Evolutionary conservation across 2,329 filamentous ascomycete species (phyloP), one percentile per base, ranked within the genome.

Genomic region (Leptographium radiaticola): DNA sequence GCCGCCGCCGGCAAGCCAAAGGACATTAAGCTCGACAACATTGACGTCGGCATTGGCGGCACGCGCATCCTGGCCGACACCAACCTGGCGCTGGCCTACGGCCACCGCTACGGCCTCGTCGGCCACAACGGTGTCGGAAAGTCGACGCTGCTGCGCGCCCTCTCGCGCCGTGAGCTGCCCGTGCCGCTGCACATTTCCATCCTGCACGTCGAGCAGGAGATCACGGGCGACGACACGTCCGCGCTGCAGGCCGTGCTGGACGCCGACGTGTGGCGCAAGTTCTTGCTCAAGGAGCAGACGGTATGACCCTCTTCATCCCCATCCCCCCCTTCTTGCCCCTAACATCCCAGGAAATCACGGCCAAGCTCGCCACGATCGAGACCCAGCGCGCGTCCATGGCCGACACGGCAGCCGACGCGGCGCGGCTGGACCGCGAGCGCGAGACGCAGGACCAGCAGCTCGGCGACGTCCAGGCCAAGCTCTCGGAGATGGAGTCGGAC

Each of bases 101-200:
- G 91, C 52, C 84, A 90, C 66, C 84, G 93, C 60, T 98, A 98
- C 70, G 93, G 93, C 81, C 75, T 98, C 59, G 93, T 98, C 61
- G 93, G 93, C 77, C 87, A 97, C 77, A 98, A 98, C 80, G 93
- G 93, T 89, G 91, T 98, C 59, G 93, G 87, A 77, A 91, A 93
- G 79, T 89, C 89, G 66, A 98, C 93, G n/a, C 75, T 98, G 59
- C 78, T 98, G 58, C 81, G 93, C 61, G 93, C 93, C 16, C 75
- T 98, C 60, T 94, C 90, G 64, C 83, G 89, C 64, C 83, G 93
- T 85, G 93, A 98, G 66, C 80, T 98, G 56, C 80, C 90, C 6
- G 93, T 98, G 70, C 93, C 93, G 12, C 94, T 88, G 1, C 91
- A 98, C 62, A 98, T 98, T 60, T 96, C 93, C 12, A 98, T 98